Percentiles rank a stretch among this genome's conserved stretches.
Evolutionary conservation across 768 basidiomycete genomes (phyloP).

Genomic region (Tricholoma matsutake): DNA sequence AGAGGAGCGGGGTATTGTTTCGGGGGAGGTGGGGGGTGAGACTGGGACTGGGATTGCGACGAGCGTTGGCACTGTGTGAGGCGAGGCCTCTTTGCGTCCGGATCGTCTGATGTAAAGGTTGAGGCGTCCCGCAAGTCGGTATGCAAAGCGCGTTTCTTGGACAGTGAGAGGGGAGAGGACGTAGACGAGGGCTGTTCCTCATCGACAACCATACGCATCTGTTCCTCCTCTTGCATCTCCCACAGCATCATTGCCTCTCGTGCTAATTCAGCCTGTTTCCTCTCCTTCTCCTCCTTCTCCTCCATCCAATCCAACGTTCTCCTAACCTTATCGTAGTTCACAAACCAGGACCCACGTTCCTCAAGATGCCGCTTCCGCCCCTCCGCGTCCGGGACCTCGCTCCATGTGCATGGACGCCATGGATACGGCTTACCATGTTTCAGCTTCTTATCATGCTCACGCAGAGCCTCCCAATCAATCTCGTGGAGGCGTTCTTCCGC

Average conservation of each 20-base stretch:
- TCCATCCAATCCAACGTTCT: slow-evolving; percentile 9
- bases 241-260: slow-evolving; percentile 9
- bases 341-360: slow-evolving; percentile 5
- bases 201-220: slow-evolving; percentile 10
- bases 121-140: slow-evolving; percentile 3
- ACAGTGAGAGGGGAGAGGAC: neutral
- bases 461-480: slow-evolving; percentile 35
- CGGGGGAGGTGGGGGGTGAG: slow-evolving; percentile 14
- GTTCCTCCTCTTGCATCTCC: slow-evolving; percentile 12
- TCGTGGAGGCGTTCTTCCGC: slow-evolving; percentile 24
- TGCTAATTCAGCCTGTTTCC: slow-evolving; percentile 9
- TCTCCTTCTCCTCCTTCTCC: slow-evolving; percentile 10
- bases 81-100: slow-evolving; percentile 11
- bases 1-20: slow-evolving; percentile 38
- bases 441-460: slow-evolving; percentile 22
- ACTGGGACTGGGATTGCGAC: neutral
- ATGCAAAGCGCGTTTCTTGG: slow-evolving; percentile 15
- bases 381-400: slow-evolving; percentile 7
- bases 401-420: slow-evolving; percentile 16
- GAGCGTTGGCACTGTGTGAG: slow-evolving; percentile 6
- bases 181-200: neutral
- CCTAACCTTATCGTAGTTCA: slow-evolving; percentile 11
- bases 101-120: neutral
- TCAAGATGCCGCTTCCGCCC: slow-evolving; percentile 10
- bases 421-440: slow-evolving; percentile 7